Percentiles rank a stretch among this genome's conserved stretches.
phyloP scores from a whole-genome alignment of 352 stramenopile genomes.

The Globisporangium solare region DNA sequence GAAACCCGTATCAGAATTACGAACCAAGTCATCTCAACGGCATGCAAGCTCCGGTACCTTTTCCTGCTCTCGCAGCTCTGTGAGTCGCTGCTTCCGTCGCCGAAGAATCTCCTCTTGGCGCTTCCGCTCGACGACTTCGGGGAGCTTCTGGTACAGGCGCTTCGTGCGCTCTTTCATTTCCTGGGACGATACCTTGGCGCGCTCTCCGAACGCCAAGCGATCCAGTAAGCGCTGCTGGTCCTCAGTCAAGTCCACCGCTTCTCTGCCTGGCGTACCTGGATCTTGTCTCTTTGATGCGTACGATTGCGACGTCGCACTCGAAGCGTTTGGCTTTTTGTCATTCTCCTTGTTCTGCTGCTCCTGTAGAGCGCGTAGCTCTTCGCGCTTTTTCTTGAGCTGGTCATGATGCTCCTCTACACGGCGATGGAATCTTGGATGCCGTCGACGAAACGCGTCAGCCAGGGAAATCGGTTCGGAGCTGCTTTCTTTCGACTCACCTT shows the following conservation, averaged over 20 bases:
- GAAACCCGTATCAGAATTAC: conserved; percentile 3
- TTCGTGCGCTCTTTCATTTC: conserved; percentile 70
- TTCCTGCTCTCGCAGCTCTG: conserved; percentile 66
- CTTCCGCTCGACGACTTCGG: conserved; percentile 68
- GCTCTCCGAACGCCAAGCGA: conserved; percentile 43
- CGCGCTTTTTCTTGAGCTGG: conserved; percentile 26
- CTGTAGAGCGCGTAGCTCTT: conserved; percentile 15
- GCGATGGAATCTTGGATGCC: conserved; percentile 50
- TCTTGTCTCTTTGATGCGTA: too few relatives aligned
- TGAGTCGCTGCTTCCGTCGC: conserved; percentile 52
- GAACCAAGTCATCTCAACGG: background rate
- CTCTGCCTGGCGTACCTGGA: background rate
- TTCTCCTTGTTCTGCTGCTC: conserved; percentile 11
- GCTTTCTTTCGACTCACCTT: background rate
- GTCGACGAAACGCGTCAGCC: conserved; percentile 53
- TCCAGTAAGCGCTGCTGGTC: conserved; percentile 31
- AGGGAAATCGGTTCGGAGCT: conserved; percentile 20
- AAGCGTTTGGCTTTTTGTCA: conserved; percentile 4
- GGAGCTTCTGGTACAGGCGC: conserved; percentile 62
- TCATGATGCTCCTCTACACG: conserved; percentile 21
- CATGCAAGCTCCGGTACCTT: conserved; percentile 26
- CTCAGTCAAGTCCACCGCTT: background rate
- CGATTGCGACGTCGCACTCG: background rate
- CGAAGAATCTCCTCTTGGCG: conserved; percentile 68
- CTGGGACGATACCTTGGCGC: conserved; percentile 45